Conservation (phyloP, 441 rosid genomes). For the Gossypium trilobum region DNA sequence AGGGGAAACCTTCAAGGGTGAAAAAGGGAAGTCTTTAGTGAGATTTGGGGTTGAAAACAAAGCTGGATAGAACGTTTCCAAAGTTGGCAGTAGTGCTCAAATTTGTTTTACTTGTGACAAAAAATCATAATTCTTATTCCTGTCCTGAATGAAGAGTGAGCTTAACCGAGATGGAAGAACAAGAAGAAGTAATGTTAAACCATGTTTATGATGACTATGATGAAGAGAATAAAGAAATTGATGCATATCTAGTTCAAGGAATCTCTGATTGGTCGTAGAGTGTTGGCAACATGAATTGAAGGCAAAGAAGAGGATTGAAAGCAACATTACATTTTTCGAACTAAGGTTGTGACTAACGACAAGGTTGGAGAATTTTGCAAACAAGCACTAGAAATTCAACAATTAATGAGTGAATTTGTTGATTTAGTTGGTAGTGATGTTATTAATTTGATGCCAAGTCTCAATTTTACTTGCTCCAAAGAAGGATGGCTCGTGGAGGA, state of each 20-base stretch:
- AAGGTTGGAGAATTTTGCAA: not conserved
- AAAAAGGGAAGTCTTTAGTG: not conserved
- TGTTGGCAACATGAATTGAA: not conserved
- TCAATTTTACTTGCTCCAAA: not conserved
- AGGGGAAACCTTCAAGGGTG: not conserved
- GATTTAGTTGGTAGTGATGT: not conserved
- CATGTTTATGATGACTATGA: not conserved
- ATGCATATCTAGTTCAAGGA: not conserved
- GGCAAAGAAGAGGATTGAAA: not conserved
- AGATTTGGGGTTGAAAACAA: not conserved
- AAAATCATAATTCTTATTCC: not conserved
- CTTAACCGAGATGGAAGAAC: not conserved
- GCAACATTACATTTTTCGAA: not conserved
- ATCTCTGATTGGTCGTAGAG: not conserved
- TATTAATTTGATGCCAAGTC: not conserved
- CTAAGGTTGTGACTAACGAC: not conserved
- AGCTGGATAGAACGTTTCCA: not conserved
- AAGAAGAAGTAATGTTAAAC: not conserved
- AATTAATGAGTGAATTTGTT: not conserved
- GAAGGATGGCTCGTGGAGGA: not conserved
- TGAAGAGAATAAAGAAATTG: not conserved
- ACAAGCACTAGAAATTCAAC: not conserved
- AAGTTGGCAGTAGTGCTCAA: not conserved
- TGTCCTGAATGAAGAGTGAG: not conserved
- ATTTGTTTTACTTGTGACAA: not conserved